Base-by-base conservation (phyloP, 2,329 filamentous ascomycete genomes). In the Ilyonectria destructans region DNA sequence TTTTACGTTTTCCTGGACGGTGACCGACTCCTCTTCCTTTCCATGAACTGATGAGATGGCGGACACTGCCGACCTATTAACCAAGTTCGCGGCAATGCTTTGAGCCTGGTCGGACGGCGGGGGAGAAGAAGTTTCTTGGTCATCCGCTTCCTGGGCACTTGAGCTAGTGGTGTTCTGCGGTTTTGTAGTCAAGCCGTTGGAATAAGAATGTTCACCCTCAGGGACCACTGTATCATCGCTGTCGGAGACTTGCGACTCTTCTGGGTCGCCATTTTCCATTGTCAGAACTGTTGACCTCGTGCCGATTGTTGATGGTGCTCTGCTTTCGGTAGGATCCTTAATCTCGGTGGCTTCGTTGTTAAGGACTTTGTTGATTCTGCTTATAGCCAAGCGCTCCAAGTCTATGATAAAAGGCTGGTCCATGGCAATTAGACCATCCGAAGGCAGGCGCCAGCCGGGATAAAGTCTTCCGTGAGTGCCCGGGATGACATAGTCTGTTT, bases 391-490 rank as follows among this genome's bases (percentile, higher is more conserved):
- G 1, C 56, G 62, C 35, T 70, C 58, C 40, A 71, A 10, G 21
- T 69, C 60, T 19, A 33, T 23, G 0, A 48, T 26, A 12, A 74
- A 74, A 0, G 63, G 8, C 6, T 37, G 10, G 15, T 62, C 55
- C 7, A 54, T 7, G 5, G 59, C 48, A 2, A 31, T 17, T 4
- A 70, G 17, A 1, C 59, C 56, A 13, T 15, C 55, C 1, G 67
- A 60, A 23, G 68, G 72, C 2, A 69, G 8, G 10, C 64, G 31
- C 72, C 71, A 75, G 2, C 67, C 62, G 5, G 71, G 60, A 54
- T 75, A 75, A 3, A 75, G 43, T 23, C 66, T 70, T 12, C 72
- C 71, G 21, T 75, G 72, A 0, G 68, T 71, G 3, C 57, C 56
- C 0, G 72, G 54, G 2, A 65, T 65, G 29, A 17, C 37, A 9